Evolutionary conservation across 2,329 filamentous ascomycete species (phyloP).

Genomic region (Penicillium sp.): DNA sequence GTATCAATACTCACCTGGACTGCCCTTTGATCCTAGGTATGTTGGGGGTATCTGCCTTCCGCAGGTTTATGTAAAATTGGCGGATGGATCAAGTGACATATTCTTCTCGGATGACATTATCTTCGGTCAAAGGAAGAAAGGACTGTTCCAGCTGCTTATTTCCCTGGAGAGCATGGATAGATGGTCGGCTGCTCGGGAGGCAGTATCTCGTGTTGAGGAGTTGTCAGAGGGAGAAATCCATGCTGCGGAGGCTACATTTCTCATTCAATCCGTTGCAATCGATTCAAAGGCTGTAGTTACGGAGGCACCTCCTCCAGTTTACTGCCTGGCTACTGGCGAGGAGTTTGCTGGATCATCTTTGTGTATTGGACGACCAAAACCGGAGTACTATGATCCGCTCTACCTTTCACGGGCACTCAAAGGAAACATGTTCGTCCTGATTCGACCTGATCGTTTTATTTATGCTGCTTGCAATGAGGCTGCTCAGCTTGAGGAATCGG

Average conservation of each 20-base stretch:
- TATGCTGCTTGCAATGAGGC: slow-evolving; percentile 11
- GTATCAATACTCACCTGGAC: slow-evolving; percentile 29
- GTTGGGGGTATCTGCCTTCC: background rate
- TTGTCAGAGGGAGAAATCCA: background rate
- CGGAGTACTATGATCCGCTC: background rate
- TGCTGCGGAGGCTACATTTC: background rate
- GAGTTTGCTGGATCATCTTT: background rate
- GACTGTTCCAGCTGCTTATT: background rate
- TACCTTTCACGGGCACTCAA: background rate
- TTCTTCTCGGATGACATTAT: background rate
- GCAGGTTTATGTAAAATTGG: background rate
- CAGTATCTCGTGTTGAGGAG: background rate
- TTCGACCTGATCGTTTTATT: background rate
- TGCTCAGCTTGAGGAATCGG: background rate
- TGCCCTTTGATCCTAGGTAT: slow-evolving; percentile 29
- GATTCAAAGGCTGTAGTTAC: background rate
- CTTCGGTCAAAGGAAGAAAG: background rate
- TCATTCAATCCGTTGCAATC: background rate
- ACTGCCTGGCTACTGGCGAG: background rate
- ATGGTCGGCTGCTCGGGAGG: background rate
- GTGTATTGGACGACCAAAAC: background rate
- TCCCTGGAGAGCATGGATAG: background rate
- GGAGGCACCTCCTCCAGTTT: background rate
- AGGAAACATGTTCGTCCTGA: background rate
- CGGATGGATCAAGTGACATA: background rate